A percentile compares a stretch with the other conserved stretches of the same genome.
Conservation (phyloP, 2,329 filamentous ascomycete species). For the Penicillium sp. region DNA sequence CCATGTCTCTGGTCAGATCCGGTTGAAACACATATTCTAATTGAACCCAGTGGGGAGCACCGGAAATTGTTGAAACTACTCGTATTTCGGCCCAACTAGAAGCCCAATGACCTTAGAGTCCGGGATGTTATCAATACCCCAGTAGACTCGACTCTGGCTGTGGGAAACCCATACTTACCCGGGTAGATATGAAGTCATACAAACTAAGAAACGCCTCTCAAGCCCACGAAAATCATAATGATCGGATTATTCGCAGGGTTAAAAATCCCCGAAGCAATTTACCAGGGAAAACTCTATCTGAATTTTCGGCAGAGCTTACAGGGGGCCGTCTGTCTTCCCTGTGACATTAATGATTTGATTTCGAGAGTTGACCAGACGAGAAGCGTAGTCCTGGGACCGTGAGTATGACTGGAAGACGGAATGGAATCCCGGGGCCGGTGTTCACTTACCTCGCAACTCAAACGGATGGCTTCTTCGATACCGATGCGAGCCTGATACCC, state of each 20-base stretch:
- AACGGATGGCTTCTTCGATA: constrained; percentile 53
- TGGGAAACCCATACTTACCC: constrained; percentile 4
- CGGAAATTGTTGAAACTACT: background rate
- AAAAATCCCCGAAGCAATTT: background rate
- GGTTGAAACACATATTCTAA: background rate
- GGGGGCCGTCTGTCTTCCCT: background rate
- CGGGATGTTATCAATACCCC: constrained; percentile 7
- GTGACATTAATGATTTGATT: constrained; percentile 19
- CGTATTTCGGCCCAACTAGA: constrained; percentile 20
- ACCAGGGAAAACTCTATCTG: constrained; percentile 13
- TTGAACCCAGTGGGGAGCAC: background rate
- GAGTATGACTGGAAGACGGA: background rate
- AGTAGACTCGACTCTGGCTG: background rate
- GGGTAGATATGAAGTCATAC: constrained; percentile 2
- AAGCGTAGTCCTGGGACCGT: constrained; percentile 33
- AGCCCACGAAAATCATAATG: constrained; percentile 8
- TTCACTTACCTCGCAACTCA: constrained; percentile 49
- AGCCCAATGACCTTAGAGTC: constrained; percentile 18
- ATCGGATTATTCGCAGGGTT: constrained; percentile 14
- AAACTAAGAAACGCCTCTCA: constrained; percentile 8
- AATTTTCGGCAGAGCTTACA: constrained; percentile 7
- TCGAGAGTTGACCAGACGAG: constrained; percentile 23
- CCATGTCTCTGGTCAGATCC: constrained; percentile 13
- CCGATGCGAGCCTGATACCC: constrained; percentile 55
- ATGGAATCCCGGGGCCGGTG: background rate